Conservation (phyloP, 768 basidiomycete species). For the Mycena crocata region DNA sequence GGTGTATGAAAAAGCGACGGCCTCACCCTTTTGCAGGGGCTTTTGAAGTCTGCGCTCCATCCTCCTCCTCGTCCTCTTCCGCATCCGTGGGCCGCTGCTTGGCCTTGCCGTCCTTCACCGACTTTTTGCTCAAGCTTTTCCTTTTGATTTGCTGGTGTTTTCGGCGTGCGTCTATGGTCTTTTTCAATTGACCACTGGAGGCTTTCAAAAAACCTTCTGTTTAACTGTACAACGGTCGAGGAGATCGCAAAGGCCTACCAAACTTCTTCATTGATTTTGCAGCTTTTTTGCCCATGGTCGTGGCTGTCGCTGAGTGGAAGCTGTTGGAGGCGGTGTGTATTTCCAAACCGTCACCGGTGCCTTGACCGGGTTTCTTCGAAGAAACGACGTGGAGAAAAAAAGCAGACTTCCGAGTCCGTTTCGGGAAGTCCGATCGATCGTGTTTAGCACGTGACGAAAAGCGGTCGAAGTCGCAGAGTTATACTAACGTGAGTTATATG, state of each 20-base stretch:
- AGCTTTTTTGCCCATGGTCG: constrained; percentile 65
- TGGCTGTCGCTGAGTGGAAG: no score
- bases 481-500: neutral
- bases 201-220: no score
- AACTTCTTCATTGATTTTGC: constrained; percentile 90
- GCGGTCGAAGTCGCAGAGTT: neutral
- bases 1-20: neutral
- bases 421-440: neutral
- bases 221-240: no score
- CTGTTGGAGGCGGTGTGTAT: no score
- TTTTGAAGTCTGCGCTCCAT: constrained; percentile 43
- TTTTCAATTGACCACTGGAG: constrained; percentile 88
- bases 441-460: neutral
- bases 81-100: constrained; percentile 26
- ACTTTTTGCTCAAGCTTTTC: constrained; percentile 72
- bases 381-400: no score
- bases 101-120: constrained; percentile 51
- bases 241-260: no score
- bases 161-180: constrained; percentile 85
- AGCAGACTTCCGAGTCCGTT: constrained; percentile 6
- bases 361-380: no score
- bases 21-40: constrained; percentile 43
- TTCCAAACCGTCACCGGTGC: no score
- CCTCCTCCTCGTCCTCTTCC: constrained; percentile 39
- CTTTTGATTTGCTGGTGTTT: constrained; percentile 83